These are phyloP conservation scores for Kregervanrija pseudodelftensis DNA, from an alignment of 805 yeast genomes.

Conservation along the genomic window DNA sequence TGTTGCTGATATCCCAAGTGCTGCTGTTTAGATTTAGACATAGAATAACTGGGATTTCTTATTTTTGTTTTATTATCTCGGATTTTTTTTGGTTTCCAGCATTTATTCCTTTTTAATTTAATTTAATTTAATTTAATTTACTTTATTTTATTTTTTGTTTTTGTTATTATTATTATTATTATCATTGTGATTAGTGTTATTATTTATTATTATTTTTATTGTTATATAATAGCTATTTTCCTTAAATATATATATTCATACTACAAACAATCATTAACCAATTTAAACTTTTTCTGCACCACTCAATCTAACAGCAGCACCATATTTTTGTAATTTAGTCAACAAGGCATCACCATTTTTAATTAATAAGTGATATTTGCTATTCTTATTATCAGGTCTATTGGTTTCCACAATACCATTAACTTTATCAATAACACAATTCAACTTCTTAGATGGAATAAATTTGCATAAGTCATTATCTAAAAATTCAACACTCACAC, in stretches of 20 bases:
- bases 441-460: conserved; percentile 87
- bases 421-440: conserved; percentile 93
- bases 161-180: not conserved
- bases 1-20: conserved; percentile 1
- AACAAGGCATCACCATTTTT: conserved; percentile 89
- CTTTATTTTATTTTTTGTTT: not conserved
- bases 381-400: conserved; percentile 92
- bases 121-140: too few species aligned
- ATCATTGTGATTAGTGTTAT: not conserved
- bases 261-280: not conserved
- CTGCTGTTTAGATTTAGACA: not conserved
- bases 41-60: not conserved
- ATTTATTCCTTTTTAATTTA: not conserved
- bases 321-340: conserved; percentile 92
- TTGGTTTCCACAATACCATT: conserved; percentile 93
- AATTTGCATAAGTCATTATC: conserved; percentile 84
- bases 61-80: not conserved
- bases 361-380: conserved; percentile 81
- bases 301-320: conserved; percentile 92
- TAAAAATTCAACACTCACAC: conserved; percentile 79
- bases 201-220: not conserved
- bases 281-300: conserved; percentile 68
- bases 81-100: not conserved
- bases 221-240: not conserved
- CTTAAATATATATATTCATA: not conserved